Conservation (phyloP, 148 eudicot species). For the Camellia granthamiana region DNA sequence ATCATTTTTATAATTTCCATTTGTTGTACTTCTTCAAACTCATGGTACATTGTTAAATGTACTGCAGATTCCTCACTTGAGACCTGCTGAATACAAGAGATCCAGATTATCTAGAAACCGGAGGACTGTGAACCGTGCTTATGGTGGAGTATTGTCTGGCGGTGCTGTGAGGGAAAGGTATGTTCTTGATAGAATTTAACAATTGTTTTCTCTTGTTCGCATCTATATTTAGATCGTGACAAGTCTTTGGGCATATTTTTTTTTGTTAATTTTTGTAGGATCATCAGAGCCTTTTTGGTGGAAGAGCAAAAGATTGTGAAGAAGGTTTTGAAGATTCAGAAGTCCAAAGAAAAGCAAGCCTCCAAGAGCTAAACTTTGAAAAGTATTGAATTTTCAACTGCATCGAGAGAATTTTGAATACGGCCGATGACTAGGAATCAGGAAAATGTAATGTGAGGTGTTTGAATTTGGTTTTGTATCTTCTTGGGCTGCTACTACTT, state of each 20-base stretch:
- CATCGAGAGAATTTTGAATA: slow-evolving; percentile 28
- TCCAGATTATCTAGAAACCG: slow-evolving; percentile 69
- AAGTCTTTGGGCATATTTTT: neutral
- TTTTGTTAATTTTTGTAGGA: slow-evolving; percentile 31
- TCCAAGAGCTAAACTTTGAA: slow-evolving; percentile 31
- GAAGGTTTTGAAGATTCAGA: slow-evolving; percentile 87
- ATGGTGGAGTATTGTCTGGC: slow-evolving; percentile 75
- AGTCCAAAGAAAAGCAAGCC: slow-evolving; percentile 67
- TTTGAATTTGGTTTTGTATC: slow-evolving; percentile 1
- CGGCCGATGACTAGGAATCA: slow-evolving; percentile 9
- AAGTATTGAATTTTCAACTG: slow-evolving; percentile 2
- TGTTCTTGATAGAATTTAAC: neutral
- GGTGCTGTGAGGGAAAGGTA: slow-evolving; percentile 78
- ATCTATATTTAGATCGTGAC: neutral
- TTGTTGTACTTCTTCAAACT: neutral
- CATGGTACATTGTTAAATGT: too few relatives aligned
- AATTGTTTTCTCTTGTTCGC: neutral
- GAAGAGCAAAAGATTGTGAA: slow-evolving; percentile 88
- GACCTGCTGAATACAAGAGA: slow-evolving; percentile 78
- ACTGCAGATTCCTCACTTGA: slow-evolving; percentile 75
- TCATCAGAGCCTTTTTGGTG: slow-evolving; percentile 71
- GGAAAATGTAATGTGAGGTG: slow-evolving; percentile 29
- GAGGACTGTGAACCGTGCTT: slow-evolving; percentile 80
- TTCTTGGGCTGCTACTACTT: neutral
- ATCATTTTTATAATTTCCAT: too few relatives aligned